phyloP scores from a whole-genome alignment of 345 rosid species.

The Pseudoturritis turrita region DNA sequence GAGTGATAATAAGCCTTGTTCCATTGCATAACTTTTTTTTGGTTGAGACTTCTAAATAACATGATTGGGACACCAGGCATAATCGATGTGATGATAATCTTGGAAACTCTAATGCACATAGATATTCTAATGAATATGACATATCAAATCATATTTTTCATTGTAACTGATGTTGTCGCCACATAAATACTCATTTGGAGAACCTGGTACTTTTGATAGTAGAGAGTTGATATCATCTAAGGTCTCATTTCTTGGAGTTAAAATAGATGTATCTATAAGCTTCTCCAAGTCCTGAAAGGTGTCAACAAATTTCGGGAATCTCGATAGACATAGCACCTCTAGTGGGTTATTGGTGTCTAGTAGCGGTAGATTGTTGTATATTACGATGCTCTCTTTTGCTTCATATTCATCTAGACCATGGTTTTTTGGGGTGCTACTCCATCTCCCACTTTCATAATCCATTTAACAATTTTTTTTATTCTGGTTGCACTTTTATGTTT shows the following conservation, averaged over 20 bases:
- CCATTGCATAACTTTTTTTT: background rate
- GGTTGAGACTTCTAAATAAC: background rate
- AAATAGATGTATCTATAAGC: background rate
- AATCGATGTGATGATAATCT: too few relatives aligned
- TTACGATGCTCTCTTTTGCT: background rate
- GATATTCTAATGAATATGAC: background rate
- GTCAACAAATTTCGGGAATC: background rate
- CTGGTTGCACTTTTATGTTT: background rate
- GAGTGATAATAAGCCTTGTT: background rate
- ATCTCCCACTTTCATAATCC: background rate
- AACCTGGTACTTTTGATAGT: background rate
- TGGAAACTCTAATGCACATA: too few relatives aligned
- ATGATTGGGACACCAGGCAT: too few relatives aligned
- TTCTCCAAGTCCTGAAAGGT: background rate
- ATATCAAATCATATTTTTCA: background rate
- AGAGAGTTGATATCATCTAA: background rate
- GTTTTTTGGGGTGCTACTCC: background rate
- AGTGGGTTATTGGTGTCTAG: background rate
- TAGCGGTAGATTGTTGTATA: background rate
- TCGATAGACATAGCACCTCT: background rate
- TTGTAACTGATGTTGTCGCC: background rate
- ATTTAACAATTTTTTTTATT: background rate
- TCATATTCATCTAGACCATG: background rate
- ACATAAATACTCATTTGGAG: background rate
- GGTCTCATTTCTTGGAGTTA: background rate